phyloP scores from a whole-genome alignment of 495 filamentous ascomycete species.

The Penicillium subrubescens region DNA sequence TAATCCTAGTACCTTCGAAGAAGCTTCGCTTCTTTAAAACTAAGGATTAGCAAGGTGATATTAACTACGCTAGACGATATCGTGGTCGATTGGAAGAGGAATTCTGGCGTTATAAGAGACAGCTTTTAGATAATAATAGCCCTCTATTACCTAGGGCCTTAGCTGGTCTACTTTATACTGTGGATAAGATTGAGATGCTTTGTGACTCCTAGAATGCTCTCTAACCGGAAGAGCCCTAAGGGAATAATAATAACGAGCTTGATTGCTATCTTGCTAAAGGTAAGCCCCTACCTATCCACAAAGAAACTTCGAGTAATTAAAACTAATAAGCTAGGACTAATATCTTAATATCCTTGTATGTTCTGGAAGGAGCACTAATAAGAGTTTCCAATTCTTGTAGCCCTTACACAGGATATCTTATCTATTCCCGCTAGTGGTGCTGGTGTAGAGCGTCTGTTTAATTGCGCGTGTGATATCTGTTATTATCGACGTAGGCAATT shows the following conservation, averaged over 20 bases:
- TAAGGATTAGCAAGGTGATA: slow-evolving; percentile 11
- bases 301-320: slow-evolving; percentile 2
- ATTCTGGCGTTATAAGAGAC: no score
- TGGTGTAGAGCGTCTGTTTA: slow-evolving; percentile 22
- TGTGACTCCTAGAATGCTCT: slow-evolving; percentile 9
- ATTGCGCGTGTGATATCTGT: slow-evolving; percentile 20
- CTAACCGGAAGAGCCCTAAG: slow-evolving; percentile 9
- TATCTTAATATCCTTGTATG: slow-evolving; percentile 3
- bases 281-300: slow-evolving; percentile 7
- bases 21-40: slow-evolving; percentile 19
- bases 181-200: slow-evolving; percentile 16
- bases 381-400: slow-evolving; percentile 14
- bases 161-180: neutral
- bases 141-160: slow-evolving; percentile 3
- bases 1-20: slow-evolving; percentile 15
- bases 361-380: slow-evolving; percentile 18
- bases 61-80: slow-evolving; percentile 10
- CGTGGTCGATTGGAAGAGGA: slow-evolving; percentile 6
- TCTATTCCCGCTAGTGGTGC: slow-evolving; percentile 17
- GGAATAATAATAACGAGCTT: slow-evolving; percentile 14
- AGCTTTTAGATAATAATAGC: slow-evolving; percentile 2
- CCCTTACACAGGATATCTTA: slow-evolving; percentile 15
- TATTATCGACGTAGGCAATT: slow-evolving; percentile 16
- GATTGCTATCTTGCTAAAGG: slow-evolving; percentile 15
- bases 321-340: slow-evolving; percentile 8